Base-by-base conservation (phyloP, 768 basidiomycete species). In the Mycena polygramma region DNA sequence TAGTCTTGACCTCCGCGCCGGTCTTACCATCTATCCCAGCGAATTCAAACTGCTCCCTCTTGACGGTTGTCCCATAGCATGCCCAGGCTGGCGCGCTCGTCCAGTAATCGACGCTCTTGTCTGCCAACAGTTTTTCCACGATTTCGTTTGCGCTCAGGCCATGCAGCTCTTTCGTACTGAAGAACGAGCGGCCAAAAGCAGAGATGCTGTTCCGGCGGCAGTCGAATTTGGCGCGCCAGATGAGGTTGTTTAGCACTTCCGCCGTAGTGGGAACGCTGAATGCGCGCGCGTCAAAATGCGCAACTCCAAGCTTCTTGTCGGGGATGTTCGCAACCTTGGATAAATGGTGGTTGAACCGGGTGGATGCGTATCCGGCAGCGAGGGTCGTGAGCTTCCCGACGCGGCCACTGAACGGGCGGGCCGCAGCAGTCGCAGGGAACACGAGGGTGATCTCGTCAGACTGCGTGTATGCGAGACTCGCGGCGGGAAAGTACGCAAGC, bases 361-460 rank as follows among this genome's bases (percentile, higher is more conserved):
- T 59, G 35, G 67, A 60, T 13, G 71, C 54, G 63, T 64, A 64
- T 13, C 63, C 67, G 4, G 71, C 71, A 4, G 71, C 66, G 49
- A 72, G 71, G 57, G 58, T 69, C 6, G 62, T 49, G 17, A 72
- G 57, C 53, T 72, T 72, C 19, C 37, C 53, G 46, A 66, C 63
- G 43, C 71, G 71, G 58, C 71, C 71, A 30, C 61, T 72, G 55
- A 72, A 72, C 15, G 63, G 52, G 39, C 68, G 61, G 37, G 41
- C 37, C 4, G 59, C 17, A 4, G 35, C 35, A 19, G 55, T 52
- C 24, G 55, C 57, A n/a, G 71, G 67, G 53, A 69, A 72, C 43
- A 72, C 59, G 22, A 72, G 63, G 10, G 71, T 72, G 53, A 72
- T 52, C 62, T 72, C 71, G 71, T 72, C 71, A 22, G 71, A 72